A percentile compares a stretch with the other conserved stretches of the same genome.
Conservation (phyloP, 768 basidiomycete species). For the Pulveroboletus sp. region DNA sequence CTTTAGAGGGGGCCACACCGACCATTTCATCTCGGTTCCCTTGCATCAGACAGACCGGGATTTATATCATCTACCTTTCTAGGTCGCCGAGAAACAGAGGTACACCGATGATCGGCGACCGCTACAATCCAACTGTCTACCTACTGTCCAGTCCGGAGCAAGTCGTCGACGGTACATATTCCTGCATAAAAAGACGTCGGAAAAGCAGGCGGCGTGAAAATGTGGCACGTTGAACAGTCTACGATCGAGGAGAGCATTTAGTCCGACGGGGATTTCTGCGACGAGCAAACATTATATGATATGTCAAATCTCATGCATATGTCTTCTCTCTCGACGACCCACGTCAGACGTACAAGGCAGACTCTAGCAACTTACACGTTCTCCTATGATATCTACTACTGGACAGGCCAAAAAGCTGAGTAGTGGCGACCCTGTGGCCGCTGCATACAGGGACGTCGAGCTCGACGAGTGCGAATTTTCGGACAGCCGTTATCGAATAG, state of each 20-base stretch:
- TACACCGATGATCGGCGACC: not conserved
- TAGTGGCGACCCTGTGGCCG: slow-evolving; percentile 58
- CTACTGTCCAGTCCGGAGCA: slow-evolving; percentile 36
- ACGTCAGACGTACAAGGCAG: slow-evolving; percentile 53
- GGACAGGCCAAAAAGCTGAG: slow-evolving; percentile 55
- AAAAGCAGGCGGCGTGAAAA: slow-evolving; percentile 39
- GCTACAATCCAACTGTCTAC: not conserved
- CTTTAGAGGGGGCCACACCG: not conserved
- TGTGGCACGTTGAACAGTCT: slow-evolving; percentile 60
- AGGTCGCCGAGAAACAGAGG: slow-evolving; percentile 50
- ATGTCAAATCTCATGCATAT: slow-evolving; percentile 36
- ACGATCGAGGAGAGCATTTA: slow-evolving; percentile 8
- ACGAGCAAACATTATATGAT: slow-evolving; percentile 60
- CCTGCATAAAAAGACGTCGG: slow-evolving; percentile 49
- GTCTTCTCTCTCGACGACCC: not conserved
- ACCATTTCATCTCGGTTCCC: slow-evolving; percentile 3
- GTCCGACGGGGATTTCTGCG: slow-evolving; percentile 48
- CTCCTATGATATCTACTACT: slow-evolving; percentile 60
- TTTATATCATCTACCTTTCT: slow-evolving; percentile 59
- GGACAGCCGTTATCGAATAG: not conserved
- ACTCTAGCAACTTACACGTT: slow-evolving; percentile 35
- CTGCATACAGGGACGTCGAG: slow-evolving; percentile 64
- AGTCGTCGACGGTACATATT: slow-evolving; percentile 43
- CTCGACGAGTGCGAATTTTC: slow-evolving; percentile 43
- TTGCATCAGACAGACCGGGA: slow-evolving; percentile 4